A percentile compares a stretch with the other conserved stretches of the same genome.
These are phyloP conservation scores for Rhynchospora breviuscula DNA, from an alignment of 176 grass and related monocot genomes.

Conservation along the genomic window DNA sequence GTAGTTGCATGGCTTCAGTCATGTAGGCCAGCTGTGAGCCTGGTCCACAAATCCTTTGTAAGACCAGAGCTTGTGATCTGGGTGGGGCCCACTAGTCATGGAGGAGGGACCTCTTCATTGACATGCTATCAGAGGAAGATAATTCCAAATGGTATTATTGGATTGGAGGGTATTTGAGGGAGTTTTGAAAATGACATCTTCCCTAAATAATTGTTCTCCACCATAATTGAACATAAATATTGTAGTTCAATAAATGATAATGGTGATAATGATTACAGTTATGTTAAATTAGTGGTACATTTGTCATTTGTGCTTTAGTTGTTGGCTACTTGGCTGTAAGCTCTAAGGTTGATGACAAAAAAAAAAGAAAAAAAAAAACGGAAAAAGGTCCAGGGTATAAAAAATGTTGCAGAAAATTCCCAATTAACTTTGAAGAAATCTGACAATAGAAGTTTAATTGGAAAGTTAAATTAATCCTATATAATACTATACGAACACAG, in stretches of 20 bases:
- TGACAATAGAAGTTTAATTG: too few relatives aligned
- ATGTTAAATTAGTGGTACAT: too few relatives aligned
- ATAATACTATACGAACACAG: too few relatives aligned
- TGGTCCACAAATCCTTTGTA: background rate
- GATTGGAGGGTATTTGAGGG: background rate
- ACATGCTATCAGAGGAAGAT: background rate
- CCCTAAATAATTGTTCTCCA: background rate
- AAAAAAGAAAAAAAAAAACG: too few relatives aligned
- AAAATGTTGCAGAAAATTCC: too few relatives aligned
- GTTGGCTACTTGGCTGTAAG: too few relatives aligned
- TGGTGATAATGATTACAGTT: background rate
- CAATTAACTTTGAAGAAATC: too few relatives aligned
- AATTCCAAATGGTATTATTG: background rate
- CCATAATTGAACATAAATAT: background rate
- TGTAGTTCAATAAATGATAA: background rate
- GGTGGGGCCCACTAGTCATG: background rate
- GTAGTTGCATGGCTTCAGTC: constrained; percentile 14
- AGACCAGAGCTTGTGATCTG: background rate
- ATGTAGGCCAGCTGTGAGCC: background rate
- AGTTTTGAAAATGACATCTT: background rate
- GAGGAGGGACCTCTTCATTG: background rate
- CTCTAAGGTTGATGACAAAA: too few relatives aligned
- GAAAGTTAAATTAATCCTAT: too few relatives aligned
- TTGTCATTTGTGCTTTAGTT: too few relatives aligned
- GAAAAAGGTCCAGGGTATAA: too few relatives aligned